Conservation (phyloP, 179 eudicot species). For the Silene noctiflora region DNA sequence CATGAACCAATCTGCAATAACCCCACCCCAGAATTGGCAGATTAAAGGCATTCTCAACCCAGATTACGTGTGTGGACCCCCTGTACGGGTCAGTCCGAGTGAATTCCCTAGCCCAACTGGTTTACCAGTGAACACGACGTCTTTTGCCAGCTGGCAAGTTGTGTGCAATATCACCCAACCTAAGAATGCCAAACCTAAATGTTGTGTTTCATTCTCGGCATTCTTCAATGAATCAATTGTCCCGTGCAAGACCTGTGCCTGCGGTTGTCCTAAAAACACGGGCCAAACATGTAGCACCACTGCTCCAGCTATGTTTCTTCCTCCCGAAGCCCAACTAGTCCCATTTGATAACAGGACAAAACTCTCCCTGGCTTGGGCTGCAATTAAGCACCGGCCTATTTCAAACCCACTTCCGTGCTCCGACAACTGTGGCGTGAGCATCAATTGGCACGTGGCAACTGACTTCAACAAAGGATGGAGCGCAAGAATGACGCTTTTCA, state of each 20-base stretch:
- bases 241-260: conserved; percentile 91
- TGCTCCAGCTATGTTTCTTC: conserved; percentile 62
- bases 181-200: conserved; percentile 43
- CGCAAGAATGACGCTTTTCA: conserved; percentile 70
- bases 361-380: conserved; percentile 39
- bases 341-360: conserved; percentile 74
- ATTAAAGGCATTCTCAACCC: conserved; percentile 61
- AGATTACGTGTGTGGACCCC: conserved; percentile 64
- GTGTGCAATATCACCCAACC: conserved; percentile 63
- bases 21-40: conserved; percentile 78
- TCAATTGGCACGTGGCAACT: conserved; percentile 73
- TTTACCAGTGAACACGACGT: conserved; percentile 43
- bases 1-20: conserved; percentile 45
- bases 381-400: conserved; percentile 33
- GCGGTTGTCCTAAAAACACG: conserved; percentile 60
- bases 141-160: conserved; percentile 85
- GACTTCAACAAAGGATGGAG: conserved; percentile 78
- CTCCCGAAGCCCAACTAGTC: conserved; percentile 58
- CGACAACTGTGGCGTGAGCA: conserved; percentile 83
- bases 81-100: conserved; percentile 61
- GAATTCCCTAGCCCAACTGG: conserved; percentile 58
- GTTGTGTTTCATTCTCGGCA: conserved; percentile 86
- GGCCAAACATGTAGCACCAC: conserved; percentile 49
- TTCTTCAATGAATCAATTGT: conserved; percentile 72
- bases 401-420: conserved; percentile 76